Evolutionary conservation across 306 rosid species (phyloP), one percentile per base, ranked within the genome.

Genomic region (Cicer arietinum): DNA sequence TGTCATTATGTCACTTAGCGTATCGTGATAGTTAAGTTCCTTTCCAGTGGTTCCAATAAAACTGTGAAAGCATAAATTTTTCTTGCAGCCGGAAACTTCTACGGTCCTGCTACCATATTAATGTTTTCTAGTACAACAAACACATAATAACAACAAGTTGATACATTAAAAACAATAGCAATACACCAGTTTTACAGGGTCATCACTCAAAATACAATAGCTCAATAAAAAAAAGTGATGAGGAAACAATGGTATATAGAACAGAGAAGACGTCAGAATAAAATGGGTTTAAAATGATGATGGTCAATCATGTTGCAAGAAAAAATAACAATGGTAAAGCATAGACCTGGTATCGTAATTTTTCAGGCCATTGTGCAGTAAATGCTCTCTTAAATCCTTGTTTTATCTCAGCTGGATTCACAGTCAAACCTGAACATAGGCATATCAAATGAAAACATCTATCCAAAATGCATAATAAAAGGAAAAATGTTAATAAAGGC

Each of bases 331-430:
- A 52, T 53, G 66, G 76, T 25, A 56, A 46, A 76, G 56, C 43
- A 77, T 7, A 57, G 54, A 90, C 99, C 96, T 87, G 88, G 88
- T 94, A 94, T 10, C 98, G 94, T 13, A 94, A 90, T 78, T 91
- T 94, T 69, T 87, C 87, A 47, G 95, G 93, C 97, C 96, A 94
- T 0, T 93, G 83, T 83, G 93, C 93, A 78, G 92, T 43, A 83
- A 94, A 92, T 3, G 90, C 97, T 81, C 93, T 87, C 81, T 58
- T 90, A 77, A 94, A 94, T 41, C 96, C 97, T 70, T 90, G 96
- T 85, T 90, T 92, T 62, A 94, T 92, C 80, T 86, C 89, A 75
- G 86, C 79, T 43, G 97, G 86, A 73, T 90, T 86, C 66, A 78
- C 73, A 71, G 85, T 71, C 79, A 92, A 83, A 75, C 96, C 98